Percentiles rank a stretch among this genome's conserved stretches.
Evolutionary conservation across 805 yeast genomes (phyloP).

Genomic region (Pichia paraexigua): DNA sequence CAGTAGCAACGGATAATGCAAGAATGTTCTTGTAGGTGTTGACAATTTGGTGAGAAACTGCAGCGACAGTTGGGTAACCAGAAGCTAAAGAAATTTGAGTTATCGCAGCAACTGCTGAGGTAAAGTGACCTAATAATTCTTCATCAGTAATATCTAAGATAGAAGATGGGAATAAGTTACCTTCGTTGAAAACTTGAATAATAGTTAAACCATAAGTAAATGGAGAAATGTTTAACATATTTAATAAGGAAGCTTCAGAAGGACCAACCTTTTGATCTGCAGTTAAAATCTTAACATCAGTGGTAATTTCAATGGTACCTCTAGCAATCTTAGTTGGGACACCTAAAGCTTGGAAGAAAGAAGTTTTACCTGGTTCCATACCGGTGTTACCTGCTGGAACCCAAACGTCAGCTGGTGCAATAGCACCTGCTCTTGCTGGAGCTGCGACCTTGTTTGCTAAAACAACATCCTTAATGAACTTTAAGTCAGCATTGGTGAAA

Average conservation of each 20-base stretch:
- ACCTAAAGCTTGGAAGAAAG: conserved; percentile 99
- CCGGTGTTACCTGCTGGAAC: conserved; percentile 99
- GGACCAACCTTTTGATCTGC: conserved; percentile 91
- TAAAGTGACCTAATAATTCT: conserved; percentile 87
- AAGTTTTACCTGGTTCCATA: conserved; percentile 99
- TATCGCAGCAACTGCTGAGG: conserved; percentile 85
- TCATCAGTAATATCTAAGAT: conserved; percentile 98
- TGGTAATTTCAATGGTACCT: conserved; percentile 99
- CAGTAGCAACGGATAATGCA: conserved; percentile 97
- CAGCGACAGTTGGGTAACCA: conserved; percentile 99
- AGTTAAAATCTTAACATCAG: conserved; percentile 91
- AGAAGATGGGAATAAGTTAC: conserved; percentile 94
- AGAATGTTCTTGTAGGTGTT: conserved; percentile 99
- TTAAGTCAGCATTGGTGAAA: conserved; percentile 95
- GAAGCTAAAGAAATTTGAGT: conserved; percentile 96
- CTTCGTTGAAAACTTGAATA: conserved; percentile 96
- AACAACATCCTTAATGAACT: conserved; percentile 82
- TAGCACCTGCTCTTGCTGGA: conserved; percentile 99
- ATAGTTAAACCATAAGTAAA: conserved; percentile 98
- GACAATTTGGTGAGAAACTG: conserved; percentile 97
- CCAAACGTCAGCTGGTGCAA: conserved; percentile 97
- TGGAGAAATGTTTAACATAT: conserved; percentile 99
- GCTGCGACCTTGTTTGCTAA: conserved; percentile 96
- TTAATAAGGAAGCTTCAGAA: conserved; percentile 96
- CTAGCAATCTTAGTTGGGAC: conserved; percentile 99